phyloP scores from a whole-genome alignment of 192 early-diverging fungal species.

The Coemansia sp. region DNA sequence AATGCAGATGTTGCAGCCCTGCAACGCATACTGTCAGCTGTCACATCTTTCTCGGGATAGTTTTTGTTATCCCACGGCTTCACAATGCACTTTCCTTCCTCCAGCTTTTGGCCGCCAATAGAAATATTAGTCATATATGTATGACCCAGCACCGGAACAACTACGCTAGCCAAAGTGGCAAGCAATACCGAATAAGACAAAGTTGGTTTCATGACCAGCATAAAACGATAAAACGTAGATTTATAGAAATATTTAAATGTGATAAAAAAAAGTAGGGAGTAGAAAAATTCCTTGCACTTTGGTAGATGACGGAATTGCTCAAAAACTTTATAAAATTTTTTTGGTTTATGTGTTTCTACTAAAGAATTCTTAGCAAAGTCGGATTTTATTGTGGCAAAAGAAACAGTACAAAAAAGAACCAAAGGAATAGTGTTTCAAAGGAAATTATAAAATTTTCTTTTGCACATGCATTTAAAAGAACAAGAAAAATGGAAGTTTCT shows the following conservation, averaged over 20 bases:
- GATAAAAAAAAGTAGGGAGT: not conserved
- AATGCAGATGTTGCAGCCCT: slow-evolving; percentile 3
- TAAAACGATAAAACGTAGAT: not conserved
- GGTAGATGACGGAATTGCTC: too few species aligned
- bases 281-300: too few species aligned
- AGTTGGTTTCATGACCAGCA: not conserved
- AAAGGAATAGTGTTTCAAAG: too few species aligned
- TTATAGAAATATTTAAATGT: not conserved
- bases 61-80: slow-evolving; percentile 3
- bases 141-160: not conserved
- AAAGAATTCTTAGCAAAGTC: too few species aligned
- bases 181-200: not conserved
- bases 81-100: not conserved
- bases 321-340: too few species aligned
- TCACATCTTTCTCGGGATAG: slow-evolving; percentile 20
- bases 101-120: not conserved
- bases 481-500: too few species aligned
- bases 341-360: too few species aligned
- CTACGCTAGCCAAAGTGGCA: not conserved
- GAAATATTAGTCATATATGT: not conserved
- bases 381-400: too few species aligned
- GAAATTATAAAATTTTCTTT: too few species aligned
- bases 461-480: too few species aligned
- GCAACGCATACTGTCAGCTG: slow-evolving; percentile 13
- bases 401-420: too few species aligned